These are phyloP conservation scores for Apiospora sp. DNA, from an alignment of 2,329 filamentous ascomycete genomes.

Conservation along the genomic window DNA sequence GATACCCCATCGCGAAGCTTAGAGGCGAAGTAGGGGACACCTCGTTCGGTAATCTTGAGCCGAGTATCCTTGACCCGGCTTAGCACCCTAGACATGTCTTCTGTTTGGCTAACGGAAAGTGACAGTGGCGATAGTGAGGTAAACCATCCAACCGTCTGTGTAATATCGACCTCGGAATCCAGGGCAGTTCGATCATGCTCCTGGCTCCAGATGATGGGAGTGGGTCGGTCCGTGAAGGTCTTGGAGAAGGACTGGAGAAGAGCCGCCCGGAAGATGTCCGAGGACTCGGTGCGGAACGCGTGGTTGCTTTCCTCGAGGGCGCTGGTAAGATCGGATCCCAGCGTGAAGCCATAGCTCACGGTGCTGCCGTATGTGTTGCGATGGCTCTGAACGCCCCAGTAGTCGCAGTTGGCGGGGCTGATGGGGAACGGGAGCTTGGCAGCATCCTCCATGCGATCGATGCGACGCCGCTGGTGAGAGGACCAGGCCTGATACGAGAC, in stretches of 20 bases:
- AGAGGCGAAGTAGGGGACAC: slow-evolving; percentile 58
- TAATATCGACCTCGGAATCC: slow-evolving; percentile 57
- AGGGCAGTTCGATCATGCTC: slow-evolving; percentile 57
- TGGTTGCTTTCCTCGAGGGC: slow-evolving; percentile 53
- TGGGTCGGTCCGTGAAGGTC: slow-evolving; percentile 59
- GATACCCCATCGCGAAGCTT: slow-evolving; percentile 38
- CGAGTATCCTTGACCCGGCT: slow-evolving; percentile 62
- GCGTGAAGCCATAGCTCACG: slow-evolving; percentile 49
- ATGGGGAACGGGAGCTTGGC: slow-evolving; percentile 49
- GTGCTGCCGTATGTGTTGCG: slow-evolving; percentile 57
- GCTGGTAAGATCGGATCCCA: slow-evolving; percentile 51
- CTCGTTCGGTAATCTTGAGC: slow-evolving; percentile 51
- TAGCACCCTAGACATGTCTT: slow-evolving; percentile 60
- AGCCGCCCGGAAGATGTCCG: slow-evolving; percentile 62
- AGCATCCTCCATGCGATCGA: slow-evolving; percentile 39
- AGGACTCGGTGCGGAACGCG: slow-evolving; percentile 58
- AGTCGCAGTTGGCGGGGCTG: slow-evolving; percentile 50
- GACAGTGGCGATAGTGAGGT: slow-evolving; percentile 63
- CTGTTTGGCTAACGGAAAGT: slow-evolving; percentile 50
- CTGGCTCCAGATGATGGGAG: slow-evolving; percentile 63
- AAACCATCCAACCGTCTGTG: slow-evolving; percentile 68
- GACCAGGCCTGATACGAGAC: slow-evolving; percentile 60
- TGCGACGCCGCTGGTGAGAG: slow-evolving; percentile 52
- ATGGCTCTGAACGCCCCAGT: slow-evolving; percentile 55
- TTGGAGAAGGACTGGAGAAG: slow-evolving; percentile 63